These are phyloP conservation scores for Phascolomyces articulosus DNA, from an alignment of 371 early-diverging fungal species.

Conservation along the genomic window DNA sequence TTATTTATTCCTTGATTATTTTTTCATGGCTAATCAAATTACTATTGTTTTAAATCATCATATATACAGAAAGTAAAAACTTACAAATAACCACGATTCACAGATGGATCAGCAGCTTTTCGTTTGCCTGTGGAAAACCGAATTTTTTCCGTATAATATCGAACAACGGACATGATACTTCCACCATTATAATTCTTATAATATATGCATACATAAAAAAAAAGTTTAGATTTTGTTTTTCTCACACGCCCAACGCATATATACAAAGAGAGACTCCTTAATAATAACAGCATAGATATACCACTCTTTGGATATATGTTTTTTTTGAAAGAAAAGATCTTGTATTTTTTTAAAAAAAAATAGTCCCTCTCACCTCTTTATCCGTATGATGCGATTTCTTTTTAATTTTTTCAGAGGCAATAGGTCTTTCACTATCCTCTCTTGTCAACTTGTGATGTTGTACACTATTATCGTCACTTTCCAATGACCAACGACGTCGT, in stretches of 20 bases:
- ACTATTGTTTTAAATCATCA: too few species aligned
- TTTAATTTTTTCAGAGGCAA: conserved; percentile 58
- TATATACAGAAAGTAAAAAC: too few species aligned
- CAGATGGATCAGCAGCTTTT: conserved; percentile 24
- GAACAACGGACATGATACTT: conserved; percentile 43
- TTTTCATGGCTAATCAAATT: not conserved
- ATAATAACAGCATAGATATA: not conserved
- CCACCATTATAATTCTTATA: conserved; percentile 31
- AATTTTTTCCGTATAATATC: conserved; percentile 54
- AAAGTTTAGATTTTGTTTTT: too few species aligned
- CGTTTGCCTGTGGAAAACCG: conserved; percentile 37
- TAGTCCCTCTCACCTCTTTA: conserved; percentile 27
- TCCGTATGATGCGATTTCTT: conserved; percentile 42
- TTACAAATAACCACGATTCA: conserved; percentile 51
- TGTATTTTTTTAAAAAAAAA: not conserved
- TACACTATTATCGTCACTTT: conserved; percentile 22
- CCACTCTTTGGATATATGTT: too few species aligned
- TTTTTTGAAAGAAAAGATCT: too few species aligned
- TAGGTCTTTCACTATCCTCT: conserved; percentile 53
- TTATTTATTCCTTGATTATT: not conserved
- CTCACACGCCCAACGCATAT: too few species aligned
- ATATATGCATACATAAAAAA: not conserved
- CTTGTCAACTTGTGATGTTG: conserved; percentile 50
- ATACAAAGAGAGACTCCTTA: too few species aligned
- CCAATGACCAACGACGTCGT: conserved; percentile 35